Percentiles rank a stretch among this genome's conserved stretches.
These are phyloP conservation scores for Scheffersomyces lignosus DNA, from an alignment of 805 yeast genomes.

Conservation along the genomic window DNA sequence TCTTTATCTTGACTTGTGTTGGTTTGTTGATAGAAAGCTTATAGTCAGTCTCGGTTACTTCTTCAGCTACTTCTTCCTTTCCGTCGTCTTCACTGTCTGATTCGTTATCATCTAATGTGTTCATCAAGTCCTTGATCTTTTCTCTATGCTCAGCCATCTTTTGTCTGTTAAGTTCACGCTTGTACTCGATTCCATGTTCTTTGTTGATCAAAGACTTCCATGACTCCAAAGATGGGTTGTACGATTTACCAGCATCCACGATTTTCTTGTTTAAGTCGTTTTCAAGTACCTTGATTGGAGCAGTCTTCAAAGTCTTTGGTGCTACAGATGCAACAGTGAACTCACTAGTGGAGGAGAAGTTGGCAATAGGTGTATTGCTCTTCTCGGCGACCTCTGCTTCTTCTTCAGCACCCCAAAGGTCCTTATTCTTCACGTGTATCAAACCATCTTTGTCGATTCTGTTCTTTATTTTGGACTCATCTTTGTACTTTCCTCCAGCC, in stretches of 20 bases:
- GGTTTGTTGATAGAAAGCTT: constrained; percentile 72
- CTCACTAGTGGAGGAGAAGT: constrained; percentile 16
- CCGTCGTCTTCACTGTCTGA: constrained; percentile 41
- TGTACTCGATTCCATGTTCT: constrained; percentile 67
- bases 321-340: constrained; percentile 44
- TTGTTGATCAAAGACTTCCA: constrained; percentile 74
- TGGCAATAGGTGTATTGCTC: constrained; percentile 15
- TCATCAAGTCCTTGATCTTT: constrained; percentile 65
- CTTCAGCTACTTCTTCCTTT: constrained; percentile 42
- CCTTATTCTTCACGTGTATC: constrained; percentile 50
- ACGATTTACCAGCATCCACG: constrained; percentile 88
- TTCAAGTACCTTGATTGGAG: constrained; percentile 56
- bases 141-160: constrained; percentile 62
- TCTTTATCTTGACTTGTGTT: constrained; percentile 67
- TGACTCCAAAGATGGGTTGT: constrained; percentile 81
- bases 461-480: constrained; percentile 52
- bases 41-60: constrained; percentile 33
- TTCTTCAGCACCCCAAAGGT: constrained; percentile 65
- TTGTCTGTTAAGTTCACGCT: constrained; percentile 62
- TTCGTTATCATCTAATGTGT: constrained; percentile 59
- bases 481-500: constrained; percentile 66
- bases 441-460: constrained; percentile 66
- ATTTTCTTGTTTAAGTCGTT: constrained; percentile 36
- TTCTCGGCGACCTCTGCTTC: constrained; percentile 11
- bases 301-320: constrained; percentile 55